Percentiles rank a stretch among this genome's conserved stretches.
These are phyloP conservation scores for Crithidia sp. DNA, from an alignment of 208 protist species.

Conservation along the genomic window DNA sequence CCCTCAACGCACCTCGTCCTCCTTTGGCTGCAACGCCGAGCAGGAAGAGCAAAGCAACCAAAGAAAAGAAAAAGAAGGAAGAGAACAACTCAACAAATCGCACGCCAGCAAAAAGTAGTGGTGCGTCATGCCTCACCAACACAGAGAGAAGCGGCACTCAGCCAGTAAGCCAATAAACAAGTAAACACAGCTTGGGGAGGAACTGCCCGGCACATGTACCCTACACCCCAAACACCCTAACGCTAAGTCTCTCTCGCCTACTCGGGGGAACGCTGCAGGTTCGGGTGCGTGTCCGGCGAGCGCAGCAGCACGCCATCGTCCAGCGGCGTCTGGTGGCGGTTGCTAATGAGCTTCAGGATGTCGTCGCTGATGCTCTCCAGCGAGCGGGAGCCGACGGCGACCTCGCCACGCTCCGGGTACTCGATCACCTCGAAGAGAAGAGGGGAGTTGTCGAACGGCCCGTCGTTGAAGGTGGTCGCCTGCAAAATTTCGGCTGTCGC, in stretches of 20 bases:
- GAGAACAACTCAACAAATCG: not conserved
- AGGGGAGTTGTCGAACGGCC: conserved; percentile 83
- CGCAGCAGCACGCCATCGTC: conserved; percentile 74
- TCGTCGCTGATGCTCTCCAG: conserved; percentile 71
- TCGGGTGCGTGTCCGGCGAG: conserved; percentile 77
- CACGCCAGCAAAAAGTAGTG: not conserved
- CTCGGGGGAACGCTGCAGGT: conserved; percentile 85
- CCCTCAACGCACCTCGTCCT: no score
- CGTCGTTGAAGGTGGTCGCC: conserved; percentile 78
- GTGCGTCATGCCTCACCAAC: no score
- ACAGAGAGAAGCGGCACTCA: no score
- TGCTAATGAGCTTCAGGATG: conserved; percentile 78
- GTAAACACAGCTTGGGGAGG: no score
- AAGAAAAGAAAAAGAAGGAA: not conserved
- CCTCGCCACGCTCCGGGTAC: conserved; percentile 90
- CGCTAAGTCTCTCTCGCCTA: conserved; percentile 26
- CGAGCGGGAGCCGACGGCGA: conserved; percentile 55
- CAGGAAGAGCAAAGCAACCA: no score
- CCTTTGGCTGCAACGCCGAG: no score
- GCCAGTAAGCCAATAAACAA: no score
- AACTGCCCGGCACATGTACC: no score
- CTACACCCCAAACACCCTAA: not conserved
- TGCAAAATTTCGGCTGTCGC: conserved; percentile 75
- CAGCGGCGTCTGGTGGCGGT: conserved; percentile 85
- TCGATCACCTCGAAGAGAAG: conserved; percentile 89